These are phyloP conservation scores for Trypanosoma lewisi DNA, from an alignment of 208 protist species.

Conservation along the genomic window DNA sequence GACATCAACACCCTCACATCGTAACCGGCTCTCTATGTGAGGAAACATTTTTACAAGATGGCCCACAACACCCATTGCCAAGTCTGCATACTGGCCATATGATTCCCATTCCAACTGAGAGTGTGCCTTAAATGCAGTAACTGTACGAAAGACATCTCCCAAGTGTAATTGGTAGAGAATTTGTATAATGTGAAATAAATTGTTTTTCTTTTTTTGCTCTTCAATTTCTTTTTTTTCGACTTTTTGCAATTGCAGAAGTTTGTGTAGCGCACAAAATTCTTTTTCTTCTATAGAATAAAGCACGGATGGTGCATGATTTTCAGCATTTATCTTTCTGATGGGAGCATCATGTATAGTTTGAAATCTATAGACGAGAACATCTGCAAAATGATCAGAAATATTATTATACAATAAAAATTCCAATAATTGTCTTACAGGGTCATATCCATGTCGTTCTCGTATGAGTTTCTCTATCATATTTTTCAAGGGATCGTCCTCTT, in stretches of 20 bases:
- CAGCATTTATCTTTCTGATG: not conserved
- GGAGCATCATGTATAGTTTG: conserved; percentile 1
- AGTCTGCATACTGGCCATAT: conserved; percentile 12
- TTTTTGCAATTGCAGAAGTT: not conserved
- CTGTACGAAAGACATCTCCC: conserved; percentile 6
- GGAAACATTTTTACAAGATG: conserved; percentile 11
- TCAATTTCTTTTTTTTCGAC: not conserved
- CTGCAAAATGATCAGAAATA: conserved; percentile 3
- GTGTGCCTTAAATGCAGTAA: not conserved
- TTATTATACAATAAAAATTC: conserved; percentile 9
- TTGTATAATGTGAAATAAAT: conserved; percentile 1
- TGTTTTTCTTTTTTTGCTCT: not conserved
- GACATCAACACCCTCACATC: conserved; percentile 35
- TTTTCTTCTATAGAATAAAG: not conserved
- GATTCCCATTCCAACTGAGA: conserved; percentile 6
- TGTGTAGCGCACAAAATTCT: not conserved
- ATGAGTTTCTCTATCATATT: conserved; percentile 1
- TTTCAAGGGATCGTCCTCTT: not conserved
- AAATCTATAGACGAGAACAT: conserved; percentile 17
- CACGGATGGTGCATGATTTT: not conserved
- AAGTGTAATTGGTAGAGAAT: conserved; percentile 18
- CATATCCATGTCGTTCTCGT: conserved; percentile 2
- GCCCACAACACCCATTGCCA: conserved; percentile 19
- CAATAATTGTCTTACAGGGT: conserved; percentile 16
- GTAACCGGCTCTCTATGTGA: conserved; percentile 30